These are phyloP conservation scores for Lycium barbarum DNA, from an alignment of 257 asterid species.

Conservation along the genomic window DNA sequence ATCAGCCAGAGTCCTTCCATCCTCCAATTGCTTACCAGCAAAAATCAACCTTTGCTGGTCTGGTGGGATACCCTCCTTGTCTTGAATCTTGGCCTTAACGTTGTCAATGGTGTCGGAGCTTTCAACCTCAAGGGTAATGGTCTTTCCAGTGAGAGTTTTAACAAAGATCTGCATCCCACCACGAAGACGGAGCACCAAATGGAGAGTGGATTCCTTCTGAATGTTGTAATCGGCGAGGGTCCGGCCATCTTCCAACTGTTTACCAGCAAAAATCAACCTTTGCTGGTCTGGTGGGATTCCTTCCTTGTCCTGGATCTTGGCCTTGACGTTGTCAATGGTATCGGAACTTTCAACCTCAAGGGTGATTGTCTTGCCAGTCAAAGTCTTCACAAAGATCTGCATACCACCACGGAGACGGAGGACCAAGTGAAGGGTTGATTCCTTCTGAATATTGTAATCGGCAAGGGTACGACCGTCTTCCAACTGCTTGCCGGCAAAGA, in stretches of 20 bases:
- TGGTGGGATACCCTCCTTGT: not conserved
- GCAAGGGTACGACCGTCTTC: slow-evolving; percentile 51
- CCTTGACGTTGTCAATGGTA: slow-evolving; percentile 62
- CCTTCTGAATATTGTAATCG: slow-evolving; percentile 48
- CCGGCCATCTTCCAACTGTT: slow-evolving; percentile 42
- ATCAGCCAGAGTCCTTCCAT: not conserved
- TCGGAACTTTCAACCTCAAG: slow-evolving; percentile 60
- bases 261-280: slow-evolving; percentile 44
- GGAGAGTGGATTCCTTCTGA: slow-evolving; percentile 43
- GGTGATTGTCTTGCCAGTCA: slow-evolving; percentile 44
- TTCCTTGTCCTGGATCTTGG: slow-evolving; percentile 62
- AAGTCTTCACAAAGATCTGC: slow-evolving; percentile 47
- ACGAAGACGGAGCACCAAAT: slow-evolving; percentile 38
- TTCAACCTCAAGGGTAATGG: not conserved
- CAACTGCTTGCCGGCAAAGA: slow-evolving; percentile 46
- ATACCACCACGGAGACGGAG: slow-evolving; percentile 44
- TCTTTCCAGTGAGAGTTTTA: not conserved
- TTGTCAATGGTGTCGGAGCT: slow-evolving; percentile 14
- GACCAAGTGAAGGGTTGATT: slow-evolving; percentile 44
- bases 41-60: slow-evolving; percentile 5
- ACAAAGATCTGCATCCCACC: slow-evolving; percentile 40
- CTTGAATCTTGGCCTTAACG: not conserved
- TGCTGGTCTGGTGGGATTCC: slow-evolving; percentile 50
- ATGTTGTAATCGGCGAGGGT: slow-evolving; percentile 46
- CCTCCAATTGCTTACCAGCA: not conserved